Percentiles rank a stretch among this genome's conserved stretches.
Evolutionary conservation across 1,139 yeast genomes (phyloP).

Genomic region (Zygoascus sp.): DNA sequence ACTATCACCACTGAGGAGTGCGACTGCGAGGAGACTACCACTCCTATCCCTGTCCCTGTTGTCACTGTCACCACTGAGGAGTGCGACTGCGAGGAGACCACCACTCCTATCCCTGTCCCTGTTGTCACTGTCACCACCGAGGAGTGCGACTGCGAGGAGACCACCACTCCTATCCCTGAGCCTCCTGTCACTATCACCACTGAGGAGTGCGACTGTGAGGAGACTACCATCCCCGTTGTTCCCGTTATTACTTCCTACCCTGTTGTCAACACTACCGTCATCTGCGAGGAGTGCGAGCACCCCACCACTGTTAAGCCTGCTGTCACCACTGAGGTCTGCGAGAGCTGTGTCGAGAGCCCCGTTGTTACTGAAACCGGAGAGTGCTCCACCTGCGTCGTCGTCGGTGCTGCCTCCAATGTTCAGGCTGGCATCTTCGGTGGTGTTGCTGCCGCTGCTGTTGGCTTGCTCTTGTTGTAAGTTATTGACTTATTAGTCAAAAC

Average conservation of each 20-base stretch:
- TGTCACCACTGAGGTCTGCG: not conserved
- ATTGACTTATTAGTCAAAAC: too few species aligned
- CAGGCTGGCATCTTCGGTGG: slow-evolving; percentile 7
- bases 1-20: not conserved
- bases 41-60: not conserved
- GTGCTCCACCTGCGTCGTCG: not conserved
- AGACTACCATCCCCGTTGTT: not conserved
- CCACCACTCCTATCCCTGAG: not conserved
- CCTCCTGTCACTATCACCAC: not conserved
- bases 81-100: not conserved
- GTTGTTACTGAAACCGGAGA: not conserved
- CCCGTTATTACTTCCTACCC: not conserved
- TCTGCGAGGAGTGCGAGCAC: not conserved
- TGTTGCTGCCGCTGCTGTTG: slow-evolving; percentile 14
- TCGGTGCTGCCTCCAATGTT: slow-evolving; percentile 9
- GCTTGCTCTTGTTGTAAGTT: slow-evolving; percentile 14
- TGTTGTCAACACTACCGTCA: not conserved
- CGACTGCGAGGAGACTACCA: not conserved
- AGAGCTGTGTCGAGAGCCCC: not conserved
- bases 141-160: not conserved
- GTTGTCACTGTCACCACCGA: not conserved
- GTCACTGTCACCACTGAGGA: not conserved
- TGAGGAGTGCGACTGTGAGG: not conserved
- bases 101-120: not conserved
- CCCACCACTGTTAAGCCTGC: not conserved